phyloP scores from a whole-genome alignment of 192 early-diverging fungal species.

The Backusella circina region DNA sequence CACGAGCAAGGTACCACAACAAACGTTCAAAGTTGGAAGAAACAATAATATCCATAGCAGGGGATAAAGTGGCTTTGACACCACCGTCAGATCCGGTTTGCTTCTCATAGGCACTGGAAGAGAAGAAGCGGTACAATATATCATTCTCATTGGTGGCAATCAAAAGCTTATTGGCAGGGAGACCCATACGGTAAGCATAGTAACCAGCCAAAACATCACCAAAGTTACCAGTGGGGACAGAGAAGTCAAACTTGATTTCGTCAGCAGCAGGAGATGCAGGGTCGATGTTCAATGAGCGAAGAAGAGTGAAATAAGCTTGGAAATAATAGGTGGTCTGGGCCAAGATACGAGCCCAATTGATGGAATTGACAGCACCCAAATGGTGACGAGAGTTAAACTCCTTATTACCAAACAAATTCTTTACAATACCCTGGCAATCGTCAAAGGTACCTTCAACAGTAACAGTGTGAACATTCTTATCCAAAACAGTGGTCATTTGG shows the following conservation, averaged over 20 bases:
- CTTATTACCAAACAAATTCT: constrained; percentile 78
- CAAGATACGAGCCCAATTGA: constrained; percentile 98
- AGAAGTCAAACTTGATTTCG: constrained; percentile 59
- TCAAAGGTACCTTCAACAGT: constrained; percentile 95
- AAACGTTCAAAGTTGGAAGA: constrained; percentile 98
- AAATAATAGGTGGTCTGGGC: constrained; percentile 97
- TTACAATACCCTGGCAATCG: constrained; percentile 96
- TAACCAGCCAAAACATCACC: constrained; percentile 92
- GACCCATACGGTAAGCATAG: constrained; percentile 87
- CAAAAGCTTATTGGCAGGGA: constrained; percentile 77
- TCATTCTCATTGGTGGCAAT: constrained; percentile 98
- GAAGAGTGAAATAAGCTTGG: constrained; percentile 77
- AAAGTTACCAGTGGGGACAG: constrained; percentile 98
- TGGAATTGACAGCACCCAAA: constrained; percentile 96
- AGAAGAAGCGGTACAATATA: constrained; percentile 93
- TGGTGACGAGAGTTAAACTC: constrained; percentile 72
- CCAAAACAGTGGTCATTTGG: constrained; percentile 96
- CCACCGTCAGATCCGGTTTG: constrained; percentile 46
- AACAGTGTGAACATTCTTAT: constrained; percentile 90
- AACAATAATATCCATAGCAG: constrained; percentile 98
- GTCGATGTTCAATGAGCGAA: constrained; percentile 44
- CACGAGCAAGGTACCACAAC: constrained; percentile 84
- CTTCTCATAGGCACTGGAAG: constrained; percentile 82
- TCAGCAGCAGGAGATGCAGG: constrained; percentile 40
- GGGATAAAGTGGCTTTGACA: constrained; percentile 77